Percentiles rank a stretch among this genome's conserved stretches.
Conservation (phyloP, 192 early-diverging fungal genomes). For the Haplosporangium gracile region DNA sequence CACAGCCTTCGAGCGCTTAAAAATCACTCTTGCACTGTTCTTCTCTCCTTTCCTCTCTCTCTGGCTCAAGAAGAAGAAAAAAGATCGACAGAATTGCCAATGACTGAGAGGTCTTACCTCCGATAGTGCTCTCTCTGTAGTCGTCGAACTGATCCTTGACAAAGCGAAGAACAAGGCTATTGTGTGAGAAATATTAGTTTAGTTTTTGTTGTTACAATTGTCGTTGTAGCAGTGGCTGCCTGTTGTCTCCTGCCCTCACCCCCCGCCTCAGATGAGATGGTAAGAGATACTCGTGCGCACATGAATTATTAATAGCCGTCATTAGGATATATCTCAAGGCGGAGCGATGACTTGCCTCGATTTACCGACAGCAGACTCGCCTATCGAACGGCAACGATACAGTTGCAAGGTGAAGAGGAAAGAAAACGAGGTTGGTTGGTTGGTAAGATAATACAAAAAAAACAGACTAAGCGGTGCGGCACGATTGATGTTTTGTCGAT, state of each 20-base stretch:
- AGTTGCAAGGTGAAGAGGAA: not conserved
- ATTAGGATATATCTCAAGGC: not conserved
- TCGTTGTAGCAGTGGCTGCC: not conserved
- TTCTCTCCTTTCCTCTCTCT: too few species aligned
- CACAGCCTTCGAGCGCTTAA: too few species aligned
- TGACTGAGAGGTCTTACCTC: conserved; percentile 60
- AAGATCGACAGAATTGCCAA: not conserved
- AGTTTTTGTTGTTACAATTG: not conserved
- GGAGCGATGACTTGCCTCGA: conserved; percentile 65
- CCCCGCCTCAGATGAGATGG: not conserved
- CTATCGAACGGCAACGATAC: conserved; percentile 18
- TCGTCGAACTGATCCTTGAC: conserved; percentile 95
- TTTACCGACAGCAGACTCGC: conserved; percentile 77
- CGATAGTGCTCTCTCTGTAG: conserved; percentile 94
- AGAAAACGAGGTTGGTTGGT: not conserved
- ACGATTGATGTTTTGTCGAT: not conserved
- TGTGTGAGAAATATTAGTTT: not conserved
- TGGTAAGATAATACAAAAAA: not conserved
- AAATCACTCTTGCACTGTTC: too few species aligned
- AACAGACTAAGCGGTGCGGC: not conserved
- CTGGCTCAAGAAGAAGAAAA: not conserved
- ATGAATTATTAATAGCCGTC: not conserved
- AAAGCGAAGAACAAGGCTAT: conserved; percentile 85
- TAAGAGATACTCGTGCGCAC: not conserved
- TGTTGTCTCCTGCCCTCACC: not conserved